A percentile compares a stretch with the other conserved stretches of the same genome.
phyloP scores from a whole-genome alignment of 257 asterid species.

The Solanum lycopersicoides region DNA sequence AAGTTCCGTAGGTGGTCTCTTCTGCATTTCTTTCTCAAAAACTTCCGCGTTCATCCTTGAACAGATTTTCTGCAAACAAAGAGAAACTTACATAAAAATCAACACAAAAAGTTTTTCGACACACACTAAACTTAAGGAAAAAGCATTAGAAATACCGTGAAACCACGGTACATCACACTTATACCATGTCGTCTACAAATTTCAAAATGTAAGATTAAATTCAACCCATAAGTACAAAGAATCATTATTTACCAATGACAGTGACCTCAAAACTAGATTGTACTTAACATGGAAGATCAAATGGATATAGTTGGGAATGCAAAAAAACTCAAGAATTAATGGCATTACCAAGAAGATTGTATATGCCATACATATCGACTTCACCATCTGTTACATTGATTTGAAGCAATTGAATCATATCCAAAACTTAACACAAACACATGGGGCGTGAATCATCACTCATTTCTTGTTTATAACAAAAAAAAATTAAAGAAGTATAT shows the following conservation, averaged over 20 bases:
- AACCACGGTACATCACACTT: too few relatives aligned
- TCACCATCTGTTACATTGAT: too few relatives aligned
- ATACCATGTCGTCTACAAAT: not conserved
- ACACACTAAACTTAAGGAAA: too few relatives aligned
- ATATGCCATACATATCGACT: not conserved
- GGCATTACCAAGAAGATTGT: not conserved
- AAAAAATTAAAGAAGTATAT: not conserved
- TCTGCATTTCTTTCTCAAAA: too few relatives aligned
- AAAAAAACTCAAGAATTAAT: too few relatives aligned
- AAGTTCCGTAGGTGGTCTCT: too few relatives aligned
- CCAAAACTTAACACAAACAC: not conserved
- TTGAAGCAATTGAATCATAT: not conserved
- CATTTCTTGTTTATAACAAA: not conserved
- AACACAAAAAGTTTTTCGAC: too few relatives aligned
- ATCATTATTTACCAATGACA: not conserved
- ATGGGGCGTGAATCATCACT: not conserved
- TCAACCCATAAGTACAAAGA: not conserved
- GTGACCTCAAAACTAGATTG: not conserved
- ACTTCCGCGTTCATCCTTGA: too few relatives aligned
- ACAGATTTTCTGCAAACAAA: too few relatives aligned
- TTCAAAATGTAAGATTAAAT: not conserved
- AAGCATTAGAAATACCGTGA: too few relatives aligned
- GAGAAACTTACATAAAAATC: too few relatives aligned
- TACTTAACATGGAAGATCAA: not conserved
- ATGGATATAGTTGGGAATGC: not conserved